Evolutionary conservation across 2,329 filamentous ascomycete genomes (phyloP), one percentile per base, ranked within the genome.

Genomic region (Clonostachys solani): DNA sequence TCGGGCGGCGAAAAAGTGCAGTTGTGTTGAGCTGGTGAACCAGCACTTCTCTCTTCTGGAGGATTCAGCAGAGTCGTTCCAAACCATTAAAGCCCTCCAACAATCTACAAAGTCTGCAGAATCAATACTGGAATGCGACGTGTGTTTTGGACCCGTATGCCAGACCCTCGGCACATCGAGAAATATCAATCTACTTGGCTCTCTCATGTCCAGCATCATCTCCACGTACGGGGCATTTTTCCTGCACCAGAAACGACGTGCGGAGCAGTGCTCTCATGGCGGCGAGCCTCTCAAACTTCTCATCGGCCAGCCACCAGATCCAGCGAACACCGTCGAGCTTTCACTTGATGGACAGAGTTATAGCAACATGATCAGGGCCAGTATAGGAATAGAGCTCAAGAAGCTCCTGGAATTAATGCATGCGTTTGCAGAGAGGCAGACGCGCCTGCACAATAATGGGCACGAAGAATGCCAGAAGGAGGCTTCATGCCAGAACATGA

Each of bases 21-120:
- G 82, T 89, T 58, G 83, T 42, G 40, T 19, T n/a, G 33, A 23
- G 18, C 19, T 42, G 40, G 40, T 42, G 16, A 42, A 42, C 40
- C 40, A 19, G 16, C 40, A 42, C 40, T 42, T 42, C 17, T 42
- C 40, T 17, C 12, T 12, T 18, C 12, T 42, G 17, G 40, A 42
- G 18, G 40, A 19, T 29, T 42, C 40, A 19, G 12, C 40, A 18
- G 40, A 42, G 17, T 19, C 40, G 40, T 19, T 42, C 33, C 40
- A 29, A 13, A 42, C 40, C 15, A 6, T 42, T 17, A 42, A 19
- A 19, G 18, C 9, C 40, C 40, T 42, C 5, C 40, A 42, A 13
- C 13, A 42, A 19, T 42, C 40, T 12, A 19, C 40, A 16, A 18
- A 17, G 17, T 42, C 40, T 15, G 40, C 40, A 9, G 33, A 29